These are phyloP conservation scores for Rhizopogon vulgaris DNA, from an alignment of 768 basidiomycete genomes.

Conservation along the genomic window DNA sequence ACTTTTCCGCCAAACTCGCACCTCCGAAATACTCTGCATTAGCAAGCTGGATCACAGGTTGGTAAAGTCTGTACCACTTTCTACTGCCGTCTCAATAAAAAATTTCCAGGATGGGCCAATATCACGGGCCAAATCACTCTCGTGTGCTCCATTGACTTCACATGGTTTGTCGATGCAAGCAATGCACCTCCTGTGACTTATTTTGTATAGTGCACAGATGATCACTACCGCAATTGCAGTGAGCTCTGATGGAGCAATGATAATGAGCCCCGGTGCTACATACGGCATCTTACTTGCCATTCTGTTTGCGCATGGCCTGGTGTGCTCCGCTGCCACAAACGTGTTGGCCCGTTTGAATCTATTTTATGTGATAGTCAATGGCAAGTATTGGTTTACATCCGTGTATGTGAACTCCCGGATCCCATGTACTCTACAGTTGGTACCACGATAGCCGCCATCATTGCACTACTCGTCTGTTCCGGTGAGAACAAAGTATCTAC, in stretches of 20 bases:
- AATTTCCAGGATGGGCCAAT: slow-evolving; percentile 63
- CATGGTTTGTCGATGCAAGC: slow-evolving; percentile 36
- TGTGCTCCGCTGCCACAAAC: slow-evolving; percentile 65
- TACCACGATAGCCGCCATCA: slow-evolving; percentile 57
- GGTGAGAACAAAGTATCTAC: slow-evolving; percentile 57
- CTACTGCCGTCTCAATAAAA: slow-evolving; percentile 5
- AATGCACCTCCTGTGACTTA: neutral
- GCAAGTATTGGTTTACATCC: slow-evolving; percentile 27
- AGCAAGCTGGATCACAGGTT: slow-evolving; percentile 57
- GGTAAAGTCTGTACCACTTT: neutral
- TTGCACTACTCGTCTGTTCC: slow-evolving; percentile 51
- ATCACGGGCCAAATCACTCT: slow-evolving; percentile 65
- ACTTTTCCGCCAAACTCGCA: slow-evolving; percentile 72
- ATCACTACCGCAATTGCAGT: slow-evolving; percentile 67
- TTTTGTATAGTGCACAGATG: slow-evolving; percentile 56
- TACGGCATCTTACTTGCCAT: slow-evolving; percentile 64
- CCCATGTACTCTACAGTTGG: slow-evolving; percentile 38
- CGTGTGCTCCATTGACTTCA: slow-evolving; percentile 72
- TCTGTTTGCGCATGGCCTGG: slow-evolving; percentile 58
- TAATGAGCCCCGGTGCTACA: slow-evolving; percentile 53
- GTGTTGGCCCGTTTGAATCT: slow-evolving; percentile 64
- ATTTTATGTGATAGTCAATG: slow-evolving; percentile 62
- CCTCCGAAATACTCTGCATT: slow-evolving; percentile 55
- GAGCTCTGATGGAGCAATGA: slow-evolving; percentile 43
- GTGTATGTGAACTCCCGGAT: neutral